Percentiles rank a stretch among this genome's conserved stretches.
Evolutionary conservation across 2,329 filamentous ascomycete genomes (phyloP).

Genomic region (Penicillium sp.): DNA sequence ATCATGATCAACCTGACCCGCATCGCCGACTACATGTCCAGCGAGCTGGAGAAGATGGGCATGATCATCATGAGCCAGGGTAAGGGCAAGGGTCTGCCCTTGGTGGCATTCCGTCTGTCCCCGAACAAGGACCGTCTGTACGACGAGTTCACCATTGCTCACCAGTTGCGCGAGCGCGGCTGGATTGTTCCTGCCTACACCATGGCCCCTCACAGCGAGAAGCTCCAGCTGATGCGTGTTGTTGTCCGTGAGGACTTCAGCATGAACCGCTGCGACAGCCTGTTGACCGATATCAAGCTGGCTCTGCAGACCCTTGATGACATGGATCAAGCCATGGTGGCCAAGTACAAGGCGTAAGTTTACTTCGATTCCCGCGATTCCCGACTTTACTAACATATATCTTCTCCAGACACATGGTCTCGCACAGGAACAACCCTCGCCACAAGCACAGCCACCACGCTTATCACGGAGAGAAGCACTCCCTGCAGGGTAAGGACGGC

Average conservation of each 20-base stretch:
- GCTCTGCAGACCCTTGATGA: conserved; percentile 69
- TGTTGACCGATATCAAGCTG: conserved; percentile 77
- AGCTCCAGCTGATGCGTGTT: conserved; percentile 86
- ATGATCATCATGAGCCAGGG: conserved; percentile 88
- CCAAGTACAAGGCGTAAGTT: conserved; percentile 66
- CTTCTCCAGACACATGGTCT: conserved; percentile 50
- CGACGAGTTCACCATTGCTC: conserved; percentile 77
- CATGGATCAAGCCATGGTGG: conserved; percentile 72
- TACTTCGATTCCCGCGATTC: neutral
- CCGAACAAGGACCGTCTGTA: conserved; percentile 58
- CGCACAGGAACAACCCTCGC: conserved; percentile 55
- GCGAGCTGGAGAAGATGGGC: conserved; percentile 69
- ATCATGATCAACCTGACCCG: conserved; percentile 95
- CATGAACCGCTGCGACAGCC: conserved; percentile 73
- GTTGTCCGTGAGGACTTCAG: conserved; percentile 93
- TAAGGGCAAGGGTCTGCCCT: conserved; percentile 74
- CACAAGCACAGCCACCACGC: conserved; percentile 54
- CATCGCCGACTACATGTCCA: conserved; percentile 82
- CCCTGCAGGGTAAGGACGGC: conserved; percentile 82
- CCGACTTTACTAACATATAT: neutral
- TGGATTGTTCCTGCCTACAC: conserved; percentile 98
- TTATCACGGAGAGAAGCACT: conserved; percentile 76
- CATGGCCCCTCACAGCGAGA: conserved; percentile 84
- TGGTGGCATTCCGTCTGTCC: conserved; percentile 83
- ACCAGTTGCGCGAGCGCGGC: conserved; percentile 79